Base-by-base conservation (phyloP, 2,329 filamentous ascomycete species). In the Ceratocystis ficicola region DNA sequence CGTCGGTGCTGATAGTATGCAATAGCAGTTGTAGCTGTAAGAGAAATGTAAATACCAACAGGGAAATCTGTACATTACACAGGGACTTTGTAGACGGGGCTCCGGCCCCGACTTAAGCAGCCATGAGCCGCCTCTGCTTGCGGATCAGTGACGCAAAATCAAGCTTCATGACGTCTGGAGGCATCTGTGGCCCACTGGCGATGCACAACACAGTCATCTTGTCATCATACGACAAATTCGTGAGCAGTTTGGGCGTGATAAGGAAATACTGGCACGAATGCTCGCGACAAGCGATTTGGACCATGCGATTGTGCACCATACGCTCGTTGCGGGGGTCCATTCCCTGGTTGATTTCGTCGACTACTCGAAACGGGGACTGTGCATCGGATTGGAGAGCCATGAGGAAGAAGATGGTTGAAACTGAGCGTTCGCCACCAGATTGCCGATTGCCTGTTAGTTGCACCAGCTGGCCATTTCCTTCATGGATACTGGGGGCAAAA, bases 281-380 rank as follows among this genome's bases (percentile, higher is more conserved):
- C 75, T 91, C 86, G 70, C 85, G 83, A 75, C 94, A 97, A 55
- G 94, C 94, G 73, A 99, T 96, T 72, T 96, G 91, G 7, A 99
- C 94, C 88, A 99, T 95, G 69, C 94, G 89, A 73, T 93, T 90
- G 77, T 99, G 94, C 17, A 99, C 92, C 84, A 96, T 95, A 71
- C 94, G 89, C 77, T 99, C 94, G 76, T 99, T 99, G 72, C 94
- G 87, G 55, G 93, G 94, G 75, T 99, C 94, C 94, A 99, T 99
- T 70, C 94, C 94, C 77, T 99, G 94, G 73, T 99, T 99, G 80
- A 99, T 99, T 78, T 99, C 94, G 76, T 99, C 94, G 67, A 99
- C 94, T 62, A 99, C 93, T 64, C 94, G 90, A 83, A 99, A 99
- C 0, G 94, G 94, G 2, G 92, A 91, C 72, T 91, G 88, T 17